phyloP scores from a whole-genome alignment of 192 early-diverging fungal genomes.

The Linnemannia exigua region DNA sequence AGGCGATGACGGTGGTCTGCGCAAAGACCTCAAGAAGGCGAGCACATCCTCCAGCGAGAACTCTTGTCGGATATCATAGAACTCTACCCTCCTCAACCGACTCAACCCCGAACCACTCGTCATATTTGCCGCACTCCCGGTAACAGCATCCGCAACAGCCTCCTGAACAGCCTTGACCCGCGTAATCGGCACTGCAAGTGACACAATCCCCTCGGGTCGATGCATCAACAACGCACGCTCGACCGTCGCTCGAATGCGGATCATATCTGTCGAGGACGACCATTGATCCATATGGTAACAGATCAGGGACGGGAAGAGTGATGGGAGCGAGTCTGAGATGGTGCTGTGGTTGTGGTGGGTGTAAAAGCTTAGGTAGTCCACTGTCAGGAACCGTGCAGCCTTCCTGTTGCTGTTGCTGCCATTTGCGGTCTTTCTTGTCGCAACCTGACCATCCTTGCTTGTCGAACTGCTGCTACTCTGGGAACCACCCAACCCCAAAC shows the following conservation, averaged over 20 bases:
- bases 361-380: conserved; percentile 38
- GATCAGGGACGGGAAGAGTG: conserved; percentile 22
- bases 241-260: conserved; percentile 4
- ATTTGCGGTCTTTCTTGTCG: not conserved
- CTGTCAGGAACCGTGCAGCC: conserved; percentile 13
- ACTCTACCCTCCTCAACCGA: conserved; percentile 9
- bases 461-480: not conserved
- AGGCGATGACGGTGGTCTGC: not conserved
- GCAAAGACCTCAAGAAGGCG: conserved; percentile 1
- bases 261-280: conserved; percentile 16
- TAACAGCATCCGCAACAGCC: conserved; percentile 3
- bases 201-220: conserved; percentile 18
- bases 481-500: not conserved
- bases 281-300: conserved; percentile 31
- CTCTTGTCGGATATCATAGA: conserved; percentile 14
- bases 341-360: conserved; percentile 21
- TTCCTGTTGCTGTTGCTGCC: not conserved
- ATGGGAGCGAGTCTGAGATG: conserved; percentile 25
- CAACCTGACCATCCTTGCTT: not conserved
- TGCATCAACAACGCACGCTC: conserved; percentile 26
- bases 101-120: not conserved
- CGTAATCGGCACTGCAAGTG: conserved; percentile 10
- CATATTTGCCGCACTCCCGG: not conserved
- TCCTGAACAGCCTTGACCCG: conserved; percentile 7
- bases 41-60: conserved; percentile 18